phyloP scores from a whole-genome alignment of 2,329 filamentous ascomycete species.

The Botryotinia narcissicola region DNA sequence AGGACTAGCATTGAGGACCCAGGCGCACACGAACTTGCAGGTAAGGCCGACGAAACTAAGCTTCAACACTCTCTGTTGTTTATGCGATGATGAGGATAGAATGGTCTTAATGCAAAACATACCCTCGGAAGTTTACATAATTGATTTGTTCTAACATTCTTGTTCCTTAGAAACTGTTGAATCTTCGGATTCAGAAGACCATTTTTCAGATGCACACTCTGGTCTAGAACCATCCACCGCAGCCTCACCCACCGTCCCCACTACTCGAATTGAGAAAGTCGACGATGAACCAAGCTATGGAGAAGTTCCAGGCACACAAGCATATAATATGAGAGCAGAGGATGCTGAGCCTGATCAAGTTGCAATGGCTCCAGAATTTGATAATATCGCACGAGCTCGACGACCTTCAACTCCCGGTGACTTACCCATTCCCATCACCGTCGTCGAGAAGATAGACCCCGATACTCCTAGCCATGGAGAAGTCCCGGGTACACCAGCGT shows the following conservation, averaged over 20 bases:
- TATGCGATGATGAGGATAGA: not conserved
- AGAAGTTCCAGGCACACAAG: constrained; percentile 60
- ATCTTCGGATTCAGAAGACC: constrained; percentile 63
- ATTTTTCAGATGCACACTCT: constrained; percentile 66
- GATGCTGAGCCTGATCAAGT: constrained; percentile 63
- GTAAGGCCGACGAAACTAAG: constrained; percentile 40
- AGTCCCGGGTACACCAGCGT: constrained; percentile 58
- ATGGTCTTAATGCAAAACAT: not conserved
- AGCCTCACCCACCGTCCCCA: constrained; percentile 51
- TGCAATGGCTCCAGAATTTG: constrained; percentile 38
- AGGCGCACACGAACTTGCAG: constrained; percentile 56
- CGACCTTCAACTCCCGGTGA: constrained; percentile 32
- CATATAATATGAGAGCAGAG: constrained; percentile 53
- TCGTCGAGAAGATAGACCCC: constrained; percentile 55
- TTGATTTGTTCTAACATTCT: not conserved
- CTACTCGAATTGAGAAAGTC: constrained; percentile 57
- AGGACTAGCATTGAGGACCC: constrained; percentile 50
- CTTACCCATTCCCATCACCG: constrained; percentile 53
- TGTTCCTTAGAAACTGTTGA: constrained; percentile 39
- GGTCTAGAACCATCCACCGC: constrained; percentile 43
- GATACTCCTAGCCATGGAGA: constrained; percentile 57
- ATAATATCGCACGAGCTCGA: constrained; percentile 10
- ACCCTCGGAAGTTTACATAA: not conserved
- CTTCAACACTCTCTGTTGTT: not conserved
- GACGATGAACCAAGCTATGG: constrained; percentile 58